These are phyloP conservation scores for Babesia bovis DNA, from an alignment of 169 alveolate genomes.

Conservation along the genomic window DNA sequence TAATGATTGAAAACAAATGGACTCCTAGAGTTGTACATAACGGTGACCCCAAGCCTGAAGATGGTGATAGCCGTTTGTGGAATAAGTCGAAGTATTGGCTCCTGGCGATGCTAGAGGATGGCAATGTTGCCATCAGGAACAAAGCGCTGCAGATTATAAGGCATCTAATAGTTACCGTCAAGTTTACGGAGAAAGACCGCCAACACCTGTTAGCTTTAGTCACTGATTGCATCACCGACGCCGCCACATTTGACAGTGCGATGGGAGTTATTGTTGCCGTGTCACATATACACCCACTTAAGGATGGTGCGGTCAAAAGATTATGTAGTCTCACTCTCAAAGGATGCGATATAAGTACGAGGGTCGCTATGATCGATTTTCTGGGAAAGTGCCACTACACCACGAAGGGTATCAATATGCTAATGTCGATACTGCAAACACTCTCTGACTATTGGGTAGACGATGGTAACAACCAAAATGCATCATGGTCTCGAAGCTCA, in stretches of 20 bases:
- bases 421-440: conserved; percentile 12
- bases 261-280: conserved; percentile 11
- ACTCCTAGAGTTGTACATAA: background rate
- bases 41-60: background rate
- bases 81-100: conserved; percentile 40
- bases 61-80: conserved; percentile 12
- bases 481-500: conserved; percentile 14
- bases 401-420: conserved; percentile 14
- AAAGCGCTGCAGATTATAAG: conserved; percentile 38
- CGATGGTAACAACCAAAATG: background rate
- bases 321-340: conserved; percentile 51
- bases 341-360: conserved; percentile 25
- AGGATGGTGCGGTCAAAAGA: conserved; percentile 60
- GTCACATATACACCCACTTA: conserved; percentile 54
- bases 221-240: conserved; percentile 46
- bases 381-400: conserved; percentile 36
- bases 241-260: conserved; percentile 17
- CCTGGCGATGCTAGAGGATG: conserved; percentile 32
- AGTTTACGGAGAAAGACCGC: conserved; percentile 37
- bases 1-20: background rate
- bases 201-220: conserved; percentile 55
- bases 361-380: conserved; percentile 5
- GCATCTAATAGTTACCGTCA: conserved; percentile 30
- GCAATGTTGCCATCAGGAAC: conserved; percentile 14
- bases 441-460: background rate